Conservation (phyloP, 139 green algal species). For the Astrephomene gubernaculifera region DNA sequence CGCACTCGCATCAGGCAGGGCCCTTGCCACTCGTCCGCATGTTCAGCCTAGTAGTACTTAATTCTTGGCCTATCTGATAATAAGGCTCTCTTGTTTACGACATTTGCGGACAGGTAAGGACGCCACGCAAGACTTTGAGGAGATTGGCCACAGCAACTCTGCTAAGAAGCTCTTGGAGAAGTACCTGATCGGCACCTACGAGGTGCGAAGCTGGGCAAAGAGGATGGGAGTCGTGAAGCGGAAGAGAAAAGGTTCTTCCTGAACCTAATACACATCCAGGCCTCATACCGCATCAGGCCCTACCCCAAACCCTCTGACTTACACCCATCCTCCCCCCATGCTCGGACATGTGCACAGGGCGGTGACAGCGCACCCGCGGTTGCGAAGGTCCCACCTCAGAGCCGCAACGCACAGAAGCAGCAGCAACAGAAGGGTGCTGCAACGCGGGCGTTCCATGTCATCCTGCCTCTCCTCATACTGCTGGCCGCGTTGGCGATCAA, state of each 20-base stretch:
- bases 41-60: too few relatives aligned
- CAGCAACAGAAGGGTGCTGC: slow-evolving; percentile 4
- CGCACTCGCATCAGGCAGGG: too few relatives aligned
- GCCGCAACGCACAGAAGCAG: slow-evolving; percentile 5
- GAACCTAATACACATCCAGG: too few relatives aligned
- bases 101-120: slow-evolving; percentile 81
- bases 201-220: too few relatives aligned
- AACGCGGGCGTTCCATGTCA: slow-evolving; percentile 51
- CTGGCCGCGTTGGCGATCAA: slow-evolving; percentile 51
- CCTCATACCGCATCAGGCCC: too few relatives aligned
- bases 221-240: too few relatives aligned
- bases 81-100: too few relatives aligned
- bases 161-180: slow-evolving; percentile 84
- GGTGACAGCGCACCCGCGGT: slow-evolving; percentile 56
- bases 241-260: too few relatives aligned
- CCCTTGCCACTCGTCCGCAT: too few relatives aligned
- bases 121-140: slow-evolving; percentile 91
- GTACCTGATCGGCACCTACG: slow-evolving; percentile 81
- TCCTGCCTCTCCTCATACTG: slow-evolving; percentile 67
- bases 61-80: not conserved
- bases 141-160: slow-evolving; percentile 90
- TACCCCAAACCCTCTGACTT: too few relatives aligned
- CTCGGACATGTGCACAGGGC: too few relatives aligned
- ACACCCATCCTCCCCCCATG: too few relatives aligned
- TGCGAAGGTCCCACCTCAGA: not conserved